Evolutionary conservation across 1,139 yeast genomes (phyloP).

Genomic region (Sugiyamaella castrensis): DNA sequence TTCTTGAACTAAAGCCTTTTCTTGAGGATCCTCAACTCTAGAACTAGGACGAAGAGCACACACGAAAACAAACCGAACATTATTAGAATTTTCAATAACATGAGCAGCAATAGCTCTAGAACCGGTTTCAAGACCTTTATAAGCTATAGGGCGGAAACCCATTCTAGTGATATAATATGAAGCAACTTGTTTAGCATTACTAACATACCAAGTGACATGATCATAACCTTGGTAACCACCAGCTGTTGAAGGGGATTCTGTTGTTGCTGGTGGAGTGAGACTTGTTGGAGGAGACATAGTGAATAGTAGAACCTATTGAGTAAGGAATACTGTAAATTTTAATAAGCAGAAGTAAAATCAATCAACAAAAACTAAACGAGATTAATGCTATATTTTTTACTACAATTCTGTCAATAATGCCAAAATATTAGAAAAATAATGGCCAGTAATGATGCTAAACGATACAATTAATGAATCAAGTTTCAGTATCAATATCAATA

Average conservation of each 20-base stretch:
- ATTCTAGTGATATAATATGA: conserved; percentile 50
- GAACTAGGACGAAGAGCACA: conserved; percentile 38
- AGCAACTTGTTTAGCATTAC: conserved; percentile 68
- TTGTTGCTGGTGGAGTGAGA: not conserved
- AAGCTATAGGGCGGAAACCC: conserved; percentile 66
- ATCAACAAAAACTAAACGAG: no score
- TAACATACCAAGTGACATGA: conserved; percentile 57
- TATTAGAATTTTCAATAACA: conserved; percentile 58
- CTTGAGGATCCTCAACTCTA: conserved; percentile 30
- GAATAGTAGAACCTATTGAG: not conserved
- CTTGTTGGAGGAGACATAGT: conserved; percentile 10
- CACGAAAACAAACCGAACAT: conserved; percentile 50
- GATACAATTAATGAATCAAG: no score
- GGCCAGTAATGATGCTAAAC: no score
- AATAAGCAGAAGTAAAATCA: no score
- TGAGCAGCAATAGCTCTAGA: conserved; percentile 55
- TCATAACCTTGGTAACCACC: conserved; percentile 39
- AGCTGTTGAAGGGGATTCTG: not conserved
- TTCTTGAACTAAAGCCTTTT: conserved; percentile 34
- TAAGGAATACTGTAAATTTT: no score
- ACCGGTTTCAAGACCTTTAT: conserved; percentile 65
- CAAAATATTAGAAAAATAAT: no score
- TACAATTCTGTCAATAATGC: no score
- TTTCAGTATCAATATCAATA: no score
- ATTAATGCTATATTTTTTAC: no score